Evolutionary conservation across 768 basidiomycete species (phyloP).

Genomic region (Termitomyces sp.): DNA sequence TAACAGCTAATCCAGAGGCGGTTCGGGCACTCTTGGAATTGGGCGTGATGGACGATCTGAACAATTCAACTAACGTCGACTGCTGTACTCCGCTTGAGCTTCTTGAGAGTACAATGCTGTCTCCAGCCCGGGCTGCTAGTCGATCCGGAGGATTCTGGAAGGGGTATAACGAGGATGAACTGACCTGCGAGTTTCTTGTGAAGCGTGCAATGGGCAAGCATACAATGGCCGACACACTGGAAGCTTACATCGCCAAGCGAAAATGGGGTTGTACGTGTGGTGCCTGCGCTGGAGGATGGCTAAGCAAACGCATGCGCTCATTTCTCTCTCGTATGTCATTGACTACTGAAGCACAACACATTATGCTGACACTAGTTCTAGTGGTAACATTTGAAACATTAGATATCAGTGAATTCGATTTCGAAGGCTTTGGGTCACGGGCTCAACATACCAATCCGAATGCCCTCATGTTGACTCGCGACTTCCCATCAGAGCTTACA

Average conservation of each 20-base stretch:
- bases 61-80: not conserved
- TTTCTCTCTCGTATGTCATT: not conserved
- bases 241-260: slow-evolving; percentile 13
- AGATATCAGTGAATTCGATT: not conserved
- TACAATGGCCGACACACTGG: not conserved
- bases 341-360: not conserved
- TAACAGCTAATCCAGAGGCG: not conserved
- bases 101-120: not conserved
- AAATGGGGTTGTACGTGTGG: slow-evolving; percentile 17
- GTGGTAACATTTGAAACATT: not conserved
- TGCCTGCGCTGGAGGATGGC: slow-evolving; percentile 14
- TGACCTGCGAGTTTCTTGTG: not conserved
- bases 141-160: not conserved
- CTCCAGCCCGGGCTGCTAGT: not conserved
- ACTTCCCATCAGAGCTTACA: slow-evolving; percentile 2
- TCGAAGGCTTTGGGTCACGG: not conserved
- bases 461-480: not conserved
- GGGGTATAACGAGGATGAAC: not conserved
- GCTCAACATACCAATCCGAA: not conserved
- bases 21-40: not conserved
- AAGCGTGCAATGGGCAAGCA: not conserved
- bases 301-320: slow-evolving; percentile 14
- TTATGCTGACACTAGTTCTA: not conserved
- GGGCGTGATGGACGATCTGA: not conserved
- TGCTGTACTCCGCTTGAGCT: slow-evolving; percentile 1